Evolutionary conservation across 2,329 filamentous ascomycete species (phyloP).

Genomic region (Epichloe typhina): DNA sequence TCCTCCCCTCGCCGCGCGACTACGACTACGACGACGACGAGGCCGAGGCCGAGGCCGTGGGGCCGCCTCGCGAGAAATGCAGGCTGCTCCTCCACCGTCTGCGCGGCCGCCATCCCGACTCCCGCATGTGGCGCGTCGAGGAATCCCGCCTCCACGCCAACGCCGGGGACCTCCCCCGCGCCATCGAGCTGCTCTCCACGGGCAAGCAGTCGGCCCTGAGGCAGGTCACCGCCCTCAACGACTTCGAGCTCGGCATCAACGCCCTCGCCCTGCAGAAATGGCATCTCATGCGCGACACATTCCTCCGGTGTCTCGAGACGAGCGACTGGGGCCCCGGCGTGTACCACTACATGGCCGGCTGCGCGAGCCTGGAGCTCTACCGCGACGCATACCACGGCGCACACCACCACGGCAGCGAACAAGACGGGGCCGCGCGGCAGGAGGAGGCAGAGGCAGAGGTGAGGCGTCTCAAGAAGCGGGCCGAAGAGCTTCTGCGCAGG

Average conservation of each 20-base stretch:
- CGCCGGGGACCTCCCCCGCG: conserved; percentile 51
- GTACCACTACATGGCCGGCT: conserved; percentile 80
- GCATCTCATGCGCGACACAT: conserved; percentile 57
- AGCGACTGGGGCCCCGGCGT: conserved; percentile 86
- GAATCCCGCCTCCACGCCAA: conserved; percentile 66
- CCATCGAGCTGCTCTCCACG: conserved; percentile 50
- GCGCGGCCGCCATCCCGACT: conserved; percentile 66
- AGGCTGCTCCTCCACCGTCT: conserved; percentile 56
- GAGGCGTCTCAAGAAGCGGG: conserved; percentile 43
- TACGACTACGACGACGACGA: conserved; percentile 25
- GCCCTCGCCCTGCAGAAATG: conserved; percentile 72
- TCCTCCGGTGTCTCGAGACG: conserved; percentile 60
- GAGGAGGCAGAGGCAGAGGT: conserved; percentile 28
- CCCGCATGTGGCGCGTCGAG: conserved; percentile 76
- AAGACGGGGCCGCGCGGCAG: background rate
- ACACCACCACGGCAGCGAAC: conserved; percentile 26
- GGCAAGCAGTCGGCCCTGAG: conserved; percentile 61
- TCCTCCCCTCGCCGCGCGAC: conserved; percentile 44
- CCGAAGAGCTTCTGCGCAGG: conserved; percentile 57
- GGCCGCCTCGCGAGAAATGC: conserved; percentile 60
- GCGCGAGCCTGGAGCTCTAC: conserved; percentile 70
- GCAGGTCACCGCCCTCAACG: conserved; percentile 73
- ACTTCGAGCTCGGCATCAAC: conserved; percentile 72
- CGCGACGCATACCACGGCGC: conserved; percentile 36
- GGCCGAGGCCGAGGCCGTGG: conserved; percentile 38